Evolutionary conservation across 805 yeast species (phyloP).

Genomic region (Candida orba): DNA sequence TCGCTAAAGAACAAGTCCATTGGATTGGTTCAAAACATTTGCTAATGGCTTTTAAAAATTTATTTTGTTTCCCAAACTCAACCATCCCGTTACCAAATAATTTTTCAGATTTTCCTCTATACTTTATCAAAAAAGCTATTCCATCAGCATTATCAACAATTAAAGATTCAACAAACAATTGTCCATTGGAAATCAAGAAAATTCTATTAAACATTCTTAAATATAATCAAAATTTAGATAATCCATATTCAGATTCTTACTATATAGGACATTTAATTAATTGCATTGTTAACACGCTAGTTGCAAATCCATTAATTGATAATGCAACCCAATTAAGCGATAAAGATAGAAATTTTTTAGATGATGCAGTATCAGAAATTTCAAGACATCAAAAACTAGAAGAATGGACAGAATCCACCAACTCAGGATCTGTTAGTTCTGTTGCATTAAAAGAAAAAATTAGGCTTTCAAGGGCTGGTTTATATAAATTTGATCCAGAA

Average conservation of each 20-base stretch:
- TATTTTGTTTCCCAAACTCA: constrained; percentile 66
- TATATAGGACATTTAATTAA: constrained; percentile 55
- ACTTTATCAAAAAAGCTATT: constrained; percentile 65
- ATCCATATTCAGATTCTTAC: constrained; percentile 64
- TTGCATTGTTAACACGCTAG: constrained; percentile 39
- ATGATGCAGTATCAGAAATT: constrained; percentile 55
- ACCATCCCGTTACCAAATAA: constrained; percentile 74
- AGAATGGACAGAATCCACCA: constrained; percentile 76
- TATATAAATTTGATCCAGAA: constrained; percentile 43
- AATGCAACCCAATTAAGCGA: constrained; percentile 12
- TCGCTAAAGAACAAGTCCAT: constrained; percentile 53
- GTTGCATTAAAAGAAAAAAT: constrained; percentile 55
- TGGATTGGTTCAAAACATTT: constrained; percentile 71
- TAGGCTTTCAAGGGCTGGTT: constrained; percentile 47
- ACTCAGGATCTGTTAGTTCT: constrained; percentile 42
- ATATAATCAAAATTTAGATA: constrained; percentile 80
- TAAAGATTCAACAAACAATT: constrained; percentile 52
- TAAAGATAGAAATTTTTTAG: constrained; percentile 32
- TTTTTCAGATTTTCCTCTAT: constrained; percentile 61
- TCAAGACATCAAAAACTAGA: constrained; percentile 74
- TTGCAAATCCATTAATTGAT: constrained; percentile 20
- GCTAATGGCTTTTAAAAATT: constrained; percentile 54
- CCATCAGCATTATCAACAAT: constrained; percentile 55
- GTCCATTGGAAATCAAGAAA: constrained; percentile 52
- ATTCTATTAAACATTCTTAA: constrained; percentile 66